phyloP scores from a whole-genome alignment of 441 rosid genomes.

The Macaranga tanarius region DNA sequence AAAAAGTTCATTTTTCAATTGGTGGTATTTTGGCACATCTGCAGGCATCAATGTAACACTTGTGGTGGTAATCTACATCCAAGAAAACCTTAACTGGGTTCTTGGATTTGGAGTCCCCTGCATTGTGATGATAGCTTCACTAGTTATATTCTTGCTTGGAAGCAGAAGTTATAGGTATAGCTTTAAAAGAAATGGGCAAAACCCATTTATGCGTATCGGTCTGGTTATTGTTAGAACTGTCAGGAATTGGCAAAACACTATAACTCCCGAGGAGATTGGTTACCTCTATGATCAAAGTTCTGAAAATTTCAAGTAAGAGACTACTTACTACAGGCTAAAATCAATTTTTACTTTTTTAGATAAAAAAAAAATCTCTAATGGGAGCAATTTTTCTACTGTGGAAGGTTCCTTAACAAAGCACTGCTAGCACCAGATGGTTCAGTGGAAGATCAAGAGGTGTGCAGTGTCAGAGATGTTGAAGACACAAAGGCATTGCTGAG shows the following conservation, averaged over 20 bases:
- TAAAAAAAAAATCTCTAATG: no score
- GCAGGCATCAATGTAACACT: constrained; percentile 26
- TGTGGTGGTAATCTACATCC: constrained; percentile 36
- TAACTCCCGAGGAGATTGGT: constrained; percentile 27
- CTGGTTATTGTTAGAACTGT: constrained; percentile 24
- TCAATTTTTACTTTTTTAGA: no score
- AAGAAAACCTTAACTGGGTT: constrained; percentile 45
- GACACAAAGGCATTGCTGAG: constrained; percentile 37
- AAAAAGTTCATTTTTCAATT: constrained; percentile 49
- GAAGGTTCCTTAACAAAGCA: constrained; percentile 39
- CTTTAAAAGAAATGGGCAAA: constrained; percentile 23
- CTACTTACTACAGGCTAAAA: no score
- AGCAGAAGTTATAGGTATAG: constrained; percentile 34
- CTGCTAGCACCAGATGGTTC: constrained; percentile 32
- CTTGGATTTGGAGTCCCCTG: constrained; percentile 45
- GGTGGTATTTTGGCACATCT: constrained; percentile 38
- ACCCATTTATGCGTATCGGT: constrained; percentile 37
- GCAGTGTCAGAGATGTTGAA: constrained; percentile 31
- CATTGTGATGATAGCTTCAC: constrained; percentile 30
- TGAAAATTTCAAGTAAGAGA: constrained; percentile 37
- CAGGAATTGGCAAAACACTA: constrained; percentile 27
- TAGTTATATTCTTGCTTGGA: constrained; percentile 43
- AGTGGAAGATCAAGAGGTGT: constrained; percentile 25
- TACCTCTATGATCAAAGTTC: constrained; percentile 26
- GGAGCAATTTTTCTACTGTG: background rate